Evolutionary conservation across 2,329 filamentous ascomycete species (phyloP).

Genomic region (Colletotrichum tabaci): DNA sequence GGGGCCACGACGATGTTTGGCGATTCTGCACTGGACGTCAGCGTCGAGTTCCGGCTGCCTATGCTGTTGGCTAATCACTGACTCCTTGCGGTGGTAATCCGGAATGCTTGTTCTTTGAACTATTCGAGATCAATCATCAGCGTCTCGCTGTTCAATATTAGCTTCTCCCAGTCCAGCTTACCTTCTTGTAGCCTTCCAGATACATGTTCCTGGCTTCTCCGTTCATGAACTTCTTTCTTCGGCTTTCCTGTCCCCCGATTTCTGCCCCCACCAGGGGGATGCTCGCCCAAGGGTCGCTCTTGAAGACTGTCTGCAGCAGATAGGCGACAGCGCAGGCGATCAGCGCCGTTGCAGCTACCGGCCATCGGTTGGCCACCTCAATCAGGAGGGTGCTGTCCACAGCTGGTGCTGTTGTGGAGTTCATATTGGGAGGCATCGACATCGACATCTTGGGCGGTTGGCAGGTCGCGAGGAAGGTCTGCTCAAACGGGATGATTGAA

Average conservation of each 20-base stretch:
- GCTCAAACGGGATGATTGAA: neutral
- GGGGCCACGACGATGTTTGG: conserved; percentile 49
- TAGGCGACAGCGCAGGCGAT: conserved; percentile 19
- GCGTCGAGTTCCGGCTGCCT: neutral
- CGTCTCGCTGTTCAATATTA: too few relatives aligned
- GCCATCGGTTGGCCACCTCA: conserved; percentile 22
- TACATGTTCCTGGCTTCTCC: conserved; percentile 46
- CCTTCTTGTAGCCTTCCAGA: conserved; percentile 50
- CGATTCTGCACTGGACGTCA: conserved; percentile 40
- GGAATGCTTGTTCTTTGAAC: conserved; percentile 52
- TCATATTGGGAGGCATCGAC: conserved; percentile 26
- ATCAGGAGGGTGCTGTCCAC: conserved; percentile 21
- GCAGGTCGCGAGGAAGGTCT: neutral
- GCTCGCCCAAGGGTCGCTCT: conserved; percentile 20
- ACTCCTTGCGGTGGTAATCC: conserved; percentile 48
- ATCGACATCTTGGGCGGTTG: conserved; percentile 14
- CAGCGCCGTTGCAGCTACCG: conserved; percentile 13
- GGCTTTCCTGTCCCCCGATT: conserved; percentile 47
- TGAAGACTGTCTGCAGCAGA: conserved; percentile 18
- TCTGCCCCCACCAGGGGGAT: conserved; percentile 49
- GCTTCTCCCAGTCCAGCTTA: neutral
- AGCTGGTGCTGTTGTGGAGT: conserved; percentile 3
- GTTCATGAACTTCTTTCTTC: conserved; percentile 47
- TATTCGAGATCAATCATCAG: conserved; percentile 7
- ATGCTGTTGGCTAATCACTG: neutral